These are phyloP conservation scores for Talaromyces sp. DNA, from an alignment of 2,329 filamentous ascomycete genomes.

Conservation along the genomic window DNA sequence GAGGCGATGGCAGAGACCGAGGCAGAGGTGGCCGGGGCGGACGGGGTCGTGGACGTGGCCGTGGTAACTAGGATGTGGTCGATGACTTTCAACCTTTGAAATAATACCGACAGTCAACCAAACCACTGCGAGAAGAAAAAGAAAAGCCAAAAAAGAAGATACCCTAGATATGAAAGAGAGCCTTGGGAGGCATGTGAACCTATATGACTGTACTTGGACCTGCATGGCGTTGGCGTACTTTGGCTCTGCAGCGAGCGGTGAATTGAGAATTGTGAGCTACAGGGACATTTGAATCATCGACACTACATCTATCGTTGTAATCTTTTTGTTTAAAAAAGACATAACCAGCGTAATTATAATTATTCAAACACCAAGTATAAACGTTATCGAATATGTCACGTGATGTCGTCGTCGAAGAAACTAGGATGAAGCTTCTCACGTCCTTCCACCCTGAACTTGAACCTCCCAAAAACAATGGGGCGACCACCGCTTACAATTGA, in stretches of 20 bases:
- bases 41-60: slow-evolving; percentile 39
- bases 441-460: neutral
- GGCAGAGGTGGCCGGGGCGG: slow-evolving; percentile 40
- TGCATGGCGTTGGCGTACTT: slow-evolving; percentile 36
- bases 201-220: slow-evolving; percentile 21
- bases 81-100: neutral
- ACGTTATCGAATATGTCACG: neutral
- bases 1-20: slow-evolving; percentile 33
- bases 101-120: neutral
- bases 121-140: neutral
- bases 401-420: neutral
- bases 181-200: neutral
- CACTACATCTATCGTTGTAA: neutral
- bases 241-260: slow-evolving; percentile 7
- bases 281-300: neutral
- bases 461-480: slow-evolving; percentile 5
- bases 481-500: slow-evolving; percentile 24
- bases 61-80: slow-evolving; percentile 25
- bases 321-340: neutral
- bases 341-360: neutral
- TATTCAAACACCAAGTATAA: neutral
- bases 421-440: neutral
- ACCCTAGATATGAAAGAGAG: slow-evolving; percentile 17
- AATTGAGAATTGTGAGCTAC: neutral
- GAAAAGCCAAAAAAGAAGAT: slow-evolving; percentile 22